Evolutionary conservation across 2,329 filamentous ascomycete species (phyloP), one percentile per base, ranked within the genome.

Genomic region (Rosellinia necatrix): DNA sequence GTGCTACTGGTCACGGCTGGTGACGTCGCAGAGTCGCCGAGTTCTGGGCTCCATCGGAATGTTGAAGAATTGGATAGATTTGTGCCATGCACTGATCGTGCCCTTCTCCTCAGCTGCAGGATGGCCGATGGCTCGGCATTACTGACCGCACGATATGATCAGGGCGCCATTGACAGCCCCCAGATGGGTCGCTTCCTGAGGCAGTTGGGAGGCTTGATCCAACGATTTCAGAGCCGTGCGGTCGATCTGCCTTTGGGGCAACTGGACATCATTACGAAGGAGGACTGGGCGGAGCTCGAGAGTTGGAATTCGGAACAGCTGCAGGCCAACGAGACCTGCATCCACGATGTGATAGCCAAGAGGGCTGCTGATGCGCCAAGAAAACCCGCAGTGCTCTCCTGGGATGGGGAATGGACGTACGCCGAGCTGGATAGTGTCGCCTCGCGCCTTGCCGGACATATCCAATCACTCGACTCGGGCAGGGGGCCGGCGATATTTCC

Each of bases 361-460:
- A 57, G 17, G 15, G 29, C 35, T 8, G 48, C 35, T 29, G 29
- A 12, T 24, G 17, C 10, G 7, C 53, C 35, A 21, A 13, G n/a
- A 3, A 43, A 52, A 52, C 25, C 19, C 4, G 54, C 54, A 38
- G 48, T 57, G 17, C 42, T 29, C 19, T 49, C 54, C 6, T 57
- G 54, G 54, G 24, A 57, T 6, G 54, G 54, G 12, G 43, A 57
- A 24, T 53, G 35, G 49, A 53, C 49, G 5, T 57, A 53, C 38
- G 17, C 15, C 10, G 54, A 57, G 43, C 43, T 57, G 24, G 43
- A 57, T 24, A 35, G 32, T 43, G 43, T 42, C 12, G 35, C 49
- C 6, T 53, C 49, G 37, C 49, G 49, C 19, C 49, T 57, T 3
- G 54, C 54, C 24, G 2, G 5, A 27, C 41, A 52, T 27, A 43